Conservation (phyloP, 208 protist genomes). For the Trichomonas tenax region DNA sequence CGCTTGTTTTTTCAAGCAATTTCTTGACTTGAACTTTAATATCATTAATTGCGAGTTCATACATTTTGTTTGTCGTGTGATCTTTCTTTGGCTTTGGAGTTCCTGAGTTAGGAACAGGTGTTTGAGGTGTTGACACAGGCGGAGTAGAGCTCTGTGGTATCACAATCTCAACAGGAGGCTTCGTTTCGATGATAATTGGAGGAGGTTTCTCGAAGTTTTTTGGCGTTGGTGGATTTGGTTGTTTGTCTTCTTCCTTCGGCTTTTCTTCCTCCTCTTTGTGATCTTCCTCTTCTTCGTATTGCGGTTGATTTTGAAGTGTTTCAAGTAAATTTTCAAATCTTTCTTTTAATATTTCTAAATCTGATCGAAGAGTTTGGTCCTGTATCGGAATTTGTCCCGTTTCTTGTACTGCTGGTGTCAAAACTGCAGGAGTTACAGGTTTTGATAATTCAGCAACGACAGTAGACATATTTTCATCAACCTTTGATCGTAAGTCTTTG, state of each 20-base stretch:
- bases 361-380: background rate
- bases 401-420: background rate
- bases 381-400: background rate
- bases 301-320: background rate
- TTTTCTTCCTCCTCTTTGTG: background rate
- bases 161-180: background rate
- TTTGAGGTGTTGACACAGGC: background rate
- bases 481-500: background rate
- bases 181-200: background rate
- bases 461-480: background rate
- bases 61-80: background rate
- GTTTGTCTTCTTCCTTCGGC: background rate
- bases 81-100: background rate
- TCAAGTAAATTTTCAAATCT: background rate
- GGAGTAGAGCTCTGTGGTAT: background rate
- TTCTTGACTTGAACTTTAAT: background rate
- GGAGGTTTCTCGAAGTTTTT: background rate
- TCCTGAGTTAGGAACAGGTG: background rate
- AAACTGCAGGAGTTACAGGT: background rate
- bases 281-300: background rate
- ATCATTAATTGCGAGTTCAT: background rate
- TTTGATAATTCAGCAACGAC: background rate
- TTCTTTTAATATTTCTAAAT: slow-evolving; percentile 2
- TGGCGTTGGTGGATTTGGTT: background rate
- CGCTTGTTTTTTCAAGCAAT: background rate